These are phyloP conservation scores for Toxicodendron radicans DNA, from an alignment of 345 rosid species.

Conservation along the genomic window DNA sequence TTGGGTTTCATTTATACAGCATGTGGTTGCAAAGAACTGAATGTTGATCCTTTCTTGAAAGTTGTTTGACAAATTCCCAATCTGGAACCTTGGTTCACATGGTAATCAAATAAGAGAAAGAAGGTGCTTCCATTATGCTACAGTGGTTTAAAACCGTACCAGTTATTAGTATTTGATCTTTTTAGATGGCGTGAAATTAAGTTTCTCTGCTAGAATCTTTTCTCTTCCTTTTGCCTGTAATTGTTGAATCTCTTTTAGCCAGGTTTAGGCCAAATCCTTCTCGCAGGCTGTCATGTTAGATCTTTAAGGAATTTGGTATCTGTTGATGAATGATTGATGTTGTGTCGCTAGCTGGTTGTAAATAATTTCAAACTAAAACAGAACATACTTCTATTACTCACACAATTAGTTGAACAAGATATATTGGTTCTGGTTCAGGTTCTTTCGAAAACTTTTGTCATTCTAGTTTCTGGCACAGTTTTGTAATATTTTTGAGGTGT, in stretches of 20 bases:
- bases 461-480: background rate
- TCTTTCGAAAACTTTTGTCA: background rate
- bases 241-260: background rate
- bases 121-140: background rate
- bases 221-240: background rate
- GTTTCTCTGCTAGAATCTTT: background rate
- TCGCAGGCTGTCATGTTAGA: background rate
- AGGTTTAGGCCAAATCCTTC: background rate
- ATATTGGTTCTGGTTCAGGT: background rate
- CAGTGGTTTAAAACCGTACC: background rate
- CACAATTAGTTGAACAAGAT: background rate
- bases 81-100: background rate
- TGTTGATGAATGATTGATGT: background rate
- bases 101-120: background rate
- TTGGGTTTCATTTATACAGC: background rate
- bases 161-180: background rate
- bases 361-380: background rate
- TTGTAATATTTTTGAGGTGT: background rate
- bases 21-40: background rate
- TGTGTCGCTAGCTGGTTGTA: background rate
- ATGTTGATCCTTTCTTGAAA: too few species aligned
- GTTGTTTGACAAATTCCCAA: background rate
- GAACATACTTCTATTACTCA: background rate
- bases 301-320: background rate
- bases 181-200: background rate